Base-by-base conservation (phyloP, 164 flowering plant genomes). In the Stephania yunnanensis region DNA sequence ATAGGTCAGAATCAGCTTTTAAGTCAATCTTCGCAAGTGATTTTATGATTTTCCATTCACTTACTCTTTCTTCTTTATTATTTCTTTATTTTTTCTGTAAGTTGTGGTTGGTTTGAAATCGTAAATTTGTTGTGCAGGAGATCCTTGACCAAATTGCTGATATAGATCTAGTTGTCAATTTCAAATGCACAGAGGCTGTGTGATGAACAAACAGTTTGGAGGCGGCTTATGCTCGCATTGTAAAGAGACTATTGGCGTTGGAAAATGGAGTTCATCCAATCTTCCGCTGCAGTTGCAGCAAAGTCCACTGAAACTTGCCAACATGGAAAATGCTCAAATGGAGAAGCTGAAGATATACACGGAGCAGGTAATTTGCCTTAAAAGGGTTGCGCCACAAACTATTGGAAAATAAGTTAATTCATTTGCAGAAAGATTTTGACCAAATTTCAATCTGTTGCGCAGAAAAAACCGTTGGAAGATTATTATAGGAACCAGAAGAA, bases 401-500 rank as follows among this genome's bases (percentile, higher is more conserved):
- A 36, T 36, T 36, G 42, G 42, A 36, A 36, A 36, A 36, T 0
- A 36, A 36, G 42, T 36, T 36, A 36, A 36, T 36, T 36, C 42
- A 36, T 36, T 36, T 36, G 42, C 42, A 36, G 1, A 36, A 36
- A 36, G 42, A 36, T 36, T 36, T 36, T 36, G 42, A 36, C 42
- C 42, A 36, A 36, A 36, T 36, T 36, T 36, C 42, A 36, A 36
- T 36, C 4, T 36, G 42, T 63, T 55, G 7, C 52, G 11, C 87
- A 95, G 98, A 85, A 79, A 74, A 89, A 90, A 84, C 86, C 86
- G 22, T 68, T 96, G 82, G 97, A 93, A 85, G 99, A 94, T 46
- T 89, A 94, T 82, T 96, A 94, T 84, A 81, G 84, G 84, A 86
- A 85, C 77, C 96, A 88, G 78, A 88, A 81, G 86, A 96, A 94